Evolutionary conservation across 2,329 filamentous ascomycete genomes (phyloP), one percentile per base, ranked within the genome.

Genomic region (Colletotrichum chrysophilum): DNA sequence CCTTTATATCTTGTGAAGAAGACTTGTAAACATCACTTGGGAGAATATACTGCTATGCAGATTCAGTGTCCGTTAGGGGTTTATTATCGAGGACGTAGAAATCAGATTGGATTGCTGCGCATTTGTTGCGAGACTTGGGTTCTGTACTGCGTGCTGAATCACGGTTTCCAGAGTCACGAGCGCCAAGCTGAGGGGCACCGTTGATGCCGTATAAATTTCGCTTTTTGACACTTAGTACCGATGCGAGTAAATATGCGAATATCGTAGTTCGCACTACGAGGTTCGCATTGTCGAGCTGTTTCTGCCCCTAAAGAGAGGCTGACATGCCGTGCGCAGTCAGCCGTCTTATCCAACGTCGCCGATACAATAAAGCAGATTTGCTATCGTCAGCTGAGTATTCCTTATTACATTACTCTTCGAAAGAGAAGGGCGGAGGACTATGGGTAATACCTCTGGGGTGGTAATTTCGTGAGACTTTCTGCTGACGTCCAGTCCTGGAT

Each of bases 21-120:
- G 10, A 4, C 43, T 4, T 13, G 5, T 7, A 0, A 1, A 13
- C 2, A 0, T 48, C 7, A 2, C 9, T 21, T 21, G 5, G 0
- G 43, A 48, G 9, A 4, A 21, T 0, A 48, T 7, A 48, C 5
- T 21, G 1, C 38, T 9, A 21, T 6, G 0, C 38, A n/a, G 38
- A 12, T 48, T 4, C 5, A n/a, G 18, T 21, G 18, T 21, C 9
- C 3, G 10, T 4, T 2, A 2, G 18, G 18, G 18, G 8, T 6
- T n/a, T 12, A n/a, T 48, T 12, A n/a, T n/a, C 38, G 18, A n/a
- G 8, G 38, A 48, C 9, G 36, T 9, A 5, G 38, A 43, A 18
- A 43, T 9, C 16, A 43, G 36, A 9, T 10, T 16, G 16, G 36
- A 4, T 38, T 18, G 4, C 16, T 18, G 0, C 9, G 18, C 18